These are phyloP conservation scores for Lipomyces chichibuensis DNA, from an alignment of 805 yeast genomes.

Conservation along the genomic window DNA sequence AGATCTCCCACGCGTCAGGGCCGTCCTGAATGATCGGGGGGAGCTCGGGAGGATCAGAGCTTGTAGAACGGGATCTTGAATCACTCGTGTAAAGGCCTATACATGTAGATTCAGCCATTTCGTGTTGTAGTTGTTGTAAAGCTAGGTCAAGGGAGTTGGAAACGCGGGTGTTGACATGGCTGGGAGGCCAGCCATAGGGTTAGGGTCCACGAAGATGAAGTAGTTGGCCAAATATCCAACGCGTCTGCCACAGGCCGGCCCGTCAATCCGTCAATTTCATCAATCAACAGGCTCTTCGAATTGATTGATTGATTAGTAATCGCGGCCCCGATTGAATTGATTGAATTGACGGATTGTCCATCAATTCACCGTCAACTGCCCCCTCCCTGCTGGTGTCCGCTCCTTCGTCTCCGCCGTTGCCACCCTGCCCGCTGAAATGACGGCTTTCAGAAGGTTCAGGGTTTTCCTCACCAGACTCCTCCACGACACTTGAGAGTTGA, in stretches of 20 bases:
- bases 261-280: constrained; percentile 2
- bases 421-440: no score
- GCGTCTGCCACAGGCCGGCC: background rate
- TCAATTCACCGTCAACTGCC: background rate
- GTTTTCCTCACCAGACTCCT: no score
- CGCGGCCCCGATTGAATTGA: background rate
- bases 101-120: constrained; percentile 4
- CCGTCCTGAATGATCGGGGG: constrained; percentile 6
- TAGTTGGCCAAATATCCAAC: no score
- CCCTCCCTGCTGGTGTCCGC: no score
- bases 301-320: background rate
- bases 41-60: constrained; percentile 1
- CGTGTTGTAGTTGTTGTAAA: background rate
- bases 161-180: no score
- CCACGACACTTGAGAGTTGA: no score
- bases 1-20: background rate
- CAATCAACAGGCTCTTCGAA: constrained; percentile 4
- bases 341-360: background rate
- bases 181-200: no score
- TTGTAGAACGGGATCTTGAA: constrained; percentile 4
- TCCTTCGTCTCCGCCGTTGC: no score
- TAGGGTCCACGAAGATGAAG: no score
- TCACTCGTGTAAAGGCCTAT: constrained; percentile 1
- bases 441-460: no score
- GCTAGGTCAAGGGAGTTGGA: no score